Evolutionary conservation across 495 filamentous ascomycete genomes (phyloP).

Genomic region (Penicillium robsamsonii): DNA sequence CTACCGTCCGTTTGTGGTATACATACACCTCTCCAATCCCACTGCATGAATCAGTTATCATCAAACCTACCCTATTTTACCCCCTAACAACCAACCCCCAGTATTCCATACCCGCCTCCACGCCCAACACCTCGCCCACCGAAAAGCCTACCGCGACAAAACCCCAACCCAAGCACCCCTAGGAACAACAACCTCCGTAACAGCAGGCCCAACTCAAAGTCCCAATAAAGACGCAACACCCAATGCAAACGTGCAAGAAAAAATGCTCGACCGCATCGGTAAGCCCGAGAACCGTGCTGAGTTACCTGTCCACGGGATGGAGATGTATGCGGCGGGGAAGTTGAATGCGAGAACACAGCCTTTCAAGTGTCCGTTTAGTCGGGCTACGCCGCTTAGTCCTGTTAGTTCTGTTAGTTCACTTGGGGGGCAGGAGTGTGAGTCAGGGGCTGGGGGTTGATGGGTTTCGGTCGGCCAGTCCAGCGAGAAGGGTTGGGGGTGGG

Average conservation of each 20-base stretch:
- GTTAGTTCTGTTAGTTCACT: background rate
- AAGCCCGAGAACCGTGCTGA: constrained; percentile 19
- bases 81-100: constrained; percentile 6
- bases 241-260: constrained; percentile 17
- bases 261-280: constrained; percentile 26
- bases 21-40: background rate
- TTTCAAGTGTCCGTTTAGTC: background rate
- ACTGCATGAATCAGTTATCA: background rate
- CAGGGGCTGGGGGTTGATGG: background rate
- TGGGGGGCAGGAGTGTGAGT: background rate
- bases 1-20: background rate
- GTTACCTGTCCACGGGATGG: constrained; percentile 21
- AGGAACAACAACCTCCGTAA: constrained; percentile 16
- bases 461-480: constrained; percentile 1
- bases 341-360: background rate
- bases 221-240: background rate
- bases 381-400: background rate
- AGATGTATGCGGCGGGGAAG: background rate
- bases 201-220: constrained; percentile 2
- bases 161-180: constrained; percentile 12
- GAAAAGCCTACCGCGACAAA: constrained; percentile 32
- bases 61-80: background rate
- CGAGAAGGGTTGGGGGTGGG: background rate
- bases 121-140: constrained; percentile 34
- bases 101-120: constrained; percentile 26